Conservation (phyloP, 805 yeast species). For the Ogataea methylovora region DNA sequence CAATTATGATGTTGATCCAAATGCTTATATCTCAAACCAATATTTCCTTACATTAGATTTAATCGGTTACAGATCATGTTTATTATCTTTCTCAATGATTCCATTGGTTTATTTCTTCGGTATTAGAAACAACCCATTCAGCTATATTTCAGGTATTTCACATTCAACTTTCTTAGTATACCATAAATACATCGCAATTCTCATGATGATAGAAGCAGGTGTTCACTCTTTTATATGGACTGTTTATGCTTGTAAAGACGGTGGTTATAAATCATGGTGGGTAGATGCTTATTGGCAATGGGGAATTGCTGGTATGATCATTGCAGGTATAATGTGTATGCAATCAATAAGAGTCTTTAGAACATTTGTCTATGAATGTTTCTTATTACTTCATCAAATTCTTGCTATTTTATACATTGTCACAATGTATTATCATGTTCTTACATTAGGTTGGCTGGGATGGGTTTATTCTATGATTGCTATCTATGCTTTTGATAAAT, state of each 20-base stretch:
- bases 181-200: conserved; percentile 63
- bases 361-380: conserved; percentile 31
- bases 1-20: conserved; percentile 30
- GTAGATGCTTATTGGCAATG: conserved; percentile 38
- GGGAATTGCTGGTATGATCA: conserved; percentile 18
- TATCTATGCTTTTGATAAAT: conserved; percentile 33
- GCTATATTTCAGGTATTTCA: conserved; percentile 53
- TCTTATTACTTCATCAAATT: conserved; percentile 31
- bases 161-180: conserved; percentile 52
- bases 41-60: conserved; percentile 23
- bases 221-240: conserved; percentile 58
- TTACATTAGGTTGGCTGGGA: conserved; percentile 33
- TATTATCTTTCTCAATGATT: conserved; percentile 41
- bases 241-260: conserved; percentile 30
- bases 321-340: conserved; percentile 9
- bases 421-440: conserved; percentile 33
- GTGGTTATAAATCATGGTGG: conserved; percentile 34
- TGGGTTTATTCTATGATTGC: conserved; percentile 32
- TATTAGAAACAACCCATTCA: conserved; percentile 65
- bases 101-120: conserved; percentile 61
- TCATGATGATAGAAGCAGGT: conserved; percentile 38
- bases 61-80: conserved; percentile 48
- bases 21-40: conserved; percentile 25
- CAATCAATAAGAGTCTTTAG: conserved; percentile 22
- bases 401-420: conserved; percentile 31